Evolutionary conservation across 495 filamentous ascomycete species (phyloP), one percentile per base, ranked within the genome.

Genomic region (Wilcoxina mikolae): DNA sequence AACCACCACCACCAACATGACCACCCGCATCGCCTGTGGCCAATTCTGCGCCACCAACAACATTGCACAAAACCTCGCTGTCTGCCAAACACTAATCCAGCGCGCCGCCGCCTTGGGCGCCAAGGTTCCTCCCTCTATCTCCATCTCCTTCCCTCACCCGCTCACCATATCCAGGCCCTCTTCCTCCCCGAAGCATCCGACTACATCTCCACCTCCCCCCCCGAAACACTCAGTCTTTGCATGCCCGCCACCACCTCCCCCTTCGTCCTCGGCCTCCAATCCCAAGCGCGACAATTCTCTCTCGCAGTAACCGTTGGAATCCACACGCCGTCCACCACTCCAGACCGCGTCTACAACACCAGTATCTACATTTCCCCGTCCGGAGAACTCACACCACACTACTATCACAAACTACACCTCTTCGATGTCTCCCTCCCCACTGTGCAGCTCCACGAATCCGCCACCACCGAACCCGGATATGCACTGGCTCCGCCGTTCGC

Each of bases 141-240:
- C 20, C 7, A 45, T 45, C 2, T 46, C 2, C 15, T 46, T 22
- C 43, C 43, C 47, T 46, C n/a, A 2, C 43, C 43, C 42, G 10
- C 42, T 38, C 31, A n/a, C 31, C 9, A 15, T 45, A 45, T 25
- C 15, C 27, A 51, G 84, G 79, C 83, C 24, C 73, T 95, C 50
- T 94, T 95, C 68, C 83, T 95, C 56, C 91, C 88, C 17, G 88
- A 95, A 74, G 89, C 89, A 38, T 80, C 76, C 55, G 89, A 95
- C 70, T 95, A 94, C 72, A 88, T 94, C 57, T 79, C 76, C 41
- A 71, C 73, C 15, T 79, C 78, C 0, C 67, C 78, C 24, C 68
- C 76, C 7, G 83, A 90, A 62, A 80, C 80, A 0, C 65, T 87
- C 5, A 71, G 75, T 18, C 78, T 94, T 18, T 82, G 75, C 59